These are phyloP conservation scores for Corylus heterophylla DNA, from an alignment of 306 rosid species.

Conservation along the genomic window DNA sequence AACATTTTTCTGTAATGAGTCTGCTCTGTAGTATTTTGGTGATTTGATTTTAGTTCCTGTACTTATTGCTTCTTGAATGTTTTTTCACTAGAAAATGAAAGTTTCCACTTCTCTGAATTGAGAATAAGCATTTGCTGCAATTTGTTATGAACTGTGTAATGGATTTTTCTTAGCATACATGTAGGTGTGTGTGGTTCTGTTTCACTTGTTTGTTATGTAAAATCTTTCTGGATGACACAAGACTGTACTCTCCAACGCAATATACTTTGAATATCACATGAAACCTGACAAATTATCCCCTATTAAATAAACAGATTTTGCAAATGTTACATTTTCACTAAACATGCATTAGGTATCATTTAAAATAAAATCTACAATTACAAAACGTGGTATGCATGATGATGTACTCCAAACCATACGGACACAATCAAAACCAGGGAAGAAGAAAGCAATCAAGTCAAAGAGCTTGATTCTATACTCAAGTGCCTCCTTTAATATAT, in stretches of 20 bases:
- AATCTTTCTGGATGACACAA: not conserved
- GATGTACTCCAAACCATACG: not conserved
- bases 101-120: not conserved
- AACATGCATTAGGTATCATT: no score
- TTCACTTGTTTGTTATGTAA: not conserved
- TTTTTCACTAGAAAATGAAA: not conserved
- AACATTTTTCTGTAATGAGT: slow-evolving; percentile 20
- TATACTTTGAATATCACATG: not conserved
- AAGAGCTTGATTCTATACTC: not conserved
- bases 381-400: not conserved
- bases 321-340: not conserved
- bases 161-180: not conserved
- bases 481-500: not conserved
- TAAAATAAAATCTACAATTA: not conserved
- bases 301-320: not conserved
- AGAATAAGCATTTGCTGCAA: not conserved
- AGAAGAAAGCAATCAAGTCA: not conserved
- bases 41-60: not conserved
- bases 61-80: not conserved
- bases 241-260: not conserved
- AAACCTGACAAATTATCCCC: not conserved
- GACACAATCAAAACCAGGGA: not conserved
- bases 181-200: not conserved
- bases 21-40: slow-evolving; percentile 9
- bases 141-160: not conserved